These are phyloP conservation scores for Annulohypoxylon moriforme DNA, from an alignment of 495 filamentous ascomycete species.

Conservation along the genomic window DNA sequence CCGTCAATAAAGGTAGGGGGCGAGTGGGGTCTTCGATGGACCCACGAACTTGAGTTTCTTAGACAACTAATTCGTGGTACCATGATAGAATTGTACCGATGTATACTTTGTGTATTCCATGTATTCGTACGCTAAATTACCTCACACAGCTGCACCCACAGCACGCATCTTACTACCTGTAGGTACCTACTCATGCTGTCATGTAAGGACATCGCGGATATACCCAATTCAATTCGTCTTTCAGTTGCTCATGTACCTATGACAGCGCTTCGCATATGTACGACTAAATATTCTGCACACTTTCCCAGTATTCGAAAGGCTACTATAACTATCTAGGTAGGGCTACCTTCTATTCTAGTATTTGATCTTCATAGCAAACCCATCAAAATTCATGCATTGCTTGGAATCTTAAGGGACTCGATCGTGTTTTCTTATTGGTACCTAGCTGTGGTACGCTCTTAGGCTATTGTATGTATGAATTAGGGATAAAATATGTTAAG, in stretches of 20 bases:
- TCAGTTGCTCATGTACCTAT: slow-evolving; percentile 3
- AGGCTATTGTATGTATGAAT: neutral
- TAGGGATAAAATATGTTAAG: neutral
- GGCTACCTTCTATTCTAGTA: slow-evolving; percentile 2
- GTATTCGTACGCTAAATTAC: neutral
- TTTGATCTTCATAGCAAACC: neutral
- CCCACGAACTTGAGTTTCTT: slow-evolving; percentile 28
- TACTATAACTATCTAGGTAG: neutral
- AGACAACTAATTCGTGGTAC: slow-evolving; percentile 27
- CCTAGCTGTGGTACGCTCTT: neutral
- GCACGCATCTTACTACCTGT: neutral
- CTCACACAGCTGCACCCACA: neutral
- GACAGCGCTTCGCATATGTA: slow-evolving; percentile 2
- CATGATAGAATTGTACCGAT: slow-evolving; percentile 22
- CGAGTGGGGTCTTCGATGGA: slow-evolving; percentile 23
- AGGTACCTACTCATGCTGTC: neutral
- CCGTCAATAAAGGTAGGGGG: slow-evolving; percentile 35
- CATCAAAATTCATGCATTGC: slow-evolving; percentile 2
- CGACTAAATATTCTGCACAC: neutral
- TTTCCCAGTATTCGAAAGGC: neutral
- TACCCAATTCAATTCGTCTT: neutral
- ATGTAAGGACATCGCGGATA: too few relatives aligned
- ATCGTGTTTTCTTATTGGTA: slow-evolving; percentile 5
- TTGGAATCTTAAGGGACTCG: neutral
- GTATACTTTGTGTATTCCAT: neutral